phyloP scores from a whole-genome alignment of 495 filamentous ascomycete species.

The Daldinia concentrica region DNA sequence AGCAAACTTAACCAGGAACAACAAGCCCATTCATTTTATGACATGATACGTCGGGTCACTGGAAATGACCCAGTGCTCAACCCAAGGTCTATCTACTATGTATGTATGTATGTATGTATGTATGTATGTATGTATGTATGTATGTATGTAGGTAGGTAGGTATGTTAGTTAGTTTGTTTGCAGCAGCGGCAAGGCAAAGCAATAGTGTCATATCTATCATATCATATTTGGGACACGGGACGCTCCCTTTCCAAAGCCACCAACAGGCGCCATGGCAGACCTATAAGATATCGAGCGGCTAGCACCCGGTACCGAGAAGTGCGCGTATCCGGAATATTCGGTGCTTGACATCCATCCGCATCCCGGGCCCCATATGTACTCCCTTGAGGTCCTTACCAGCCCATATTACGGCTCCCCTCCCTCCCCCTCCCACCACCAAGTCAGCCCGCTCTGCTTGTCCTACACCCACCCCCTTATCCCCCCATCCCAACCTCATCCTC shows the following conservation, averaged over 20 bases:
- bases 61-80: not conserved
- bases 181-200: not conserved
- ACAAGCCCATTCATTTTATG: not conserved
- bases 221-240: not conserved
- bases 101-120: not conserved
- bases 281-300: not conserved
- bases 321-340: constrained; percentile 1
- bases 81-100: not conserved
- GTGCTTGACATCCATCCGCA: constrained; percentile 2
- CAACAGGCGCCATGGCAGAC: not conserved
- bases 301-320: constrained; percentile 1
- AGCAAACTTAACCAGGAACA: not conserved
- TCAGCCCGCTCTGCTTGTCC: not conserved
- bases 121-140: not conserved
- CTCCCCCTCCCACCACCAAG: not conserved
- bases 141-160: too few species aligned
- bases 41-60: not conserved
- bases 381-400: not conserved
- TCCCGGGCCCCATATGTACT: not conserved
- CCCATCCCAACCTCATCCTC: not conserved
- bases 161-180: too few species aligned
- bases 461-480: not conserved
- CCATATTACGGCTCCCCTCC: not conserved
- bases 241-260: not conserved
- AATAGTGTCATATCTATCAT: not conserved